Conservation (phyloP, 2,329 filamentous ascomycete species). For the Curvularia hawaiiensis region DNA sequence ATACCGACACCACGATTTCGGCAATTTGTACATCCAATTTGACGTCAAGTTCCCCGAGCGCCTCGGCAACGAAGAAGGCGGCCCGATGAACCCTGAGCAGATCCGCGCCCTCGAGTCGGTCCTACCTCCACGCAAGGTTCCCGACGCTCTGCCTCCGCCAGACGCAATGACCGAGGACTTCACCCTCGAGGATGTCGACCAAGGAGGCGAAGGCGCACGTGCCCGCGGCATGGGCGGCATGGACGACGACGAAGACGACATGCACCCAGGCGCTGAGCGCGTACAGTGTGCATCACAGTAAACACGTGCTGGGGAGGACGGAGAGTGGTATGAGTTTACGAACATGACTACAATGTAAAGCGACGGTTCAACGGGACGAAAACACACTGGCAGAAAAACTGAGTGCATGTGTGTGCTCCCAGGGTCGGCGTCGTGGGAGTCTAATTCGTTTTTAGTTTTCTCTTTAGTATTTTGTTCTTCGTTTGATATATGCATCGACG, state of each 20-base stretch:
- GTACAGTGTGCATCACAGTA: slow-evolving; percentile 91
- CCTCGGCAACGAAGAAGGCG: slow-evolving; percentile 51
- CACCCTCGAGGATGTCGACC: slow-evolving; percentile 83
- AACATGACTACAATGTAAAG: slow-evolving; percentile 5
- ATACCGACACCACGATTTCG: slow-evolving; percentile 89
- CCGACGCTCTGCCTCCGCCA: slow-evolving; percentile 70
- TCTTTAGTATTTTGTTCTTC: neutral
- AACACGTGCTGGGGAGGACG: slow-evolving; percentile 28
- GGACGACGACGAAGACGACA: slow-evolving; percentile 69
- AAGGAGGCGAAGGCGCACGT: slow-evolving; percentile 64
- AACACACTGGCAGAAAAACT: neutral
- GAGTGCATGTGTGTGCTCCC: neutral
- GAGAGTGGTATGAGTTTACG: slow-evolving; percentile 2
- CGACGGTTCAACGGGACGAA: neutral
- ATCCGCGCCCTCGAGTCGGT: slow-evolving; percentile 82
- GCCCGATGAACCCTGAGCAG: slow-evolving; percentile 63
- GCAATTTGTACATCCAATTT: slow-evolving; percentile 97
- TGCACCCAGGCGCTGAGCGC: slow-evolving; percentile 70
- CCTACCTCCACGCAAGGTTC: slow-evolving; percentile 70
- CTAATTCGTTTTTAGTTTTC: neutral
- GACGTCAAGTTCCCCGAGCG: slow-evolving; percentile 89
- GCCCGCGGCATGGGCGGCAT: slow-evolving; percentile 68
- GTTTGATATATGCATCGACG: neutral
- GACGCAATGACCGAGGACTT: slow-evolving; percentile 94
- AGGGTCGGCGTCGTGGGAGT: slow-evolving; percentile 5